phyloP scores from a whole-genome alignment of 495 filamentous ascomycete species.

The Penicillium mononematosum region DNA sequence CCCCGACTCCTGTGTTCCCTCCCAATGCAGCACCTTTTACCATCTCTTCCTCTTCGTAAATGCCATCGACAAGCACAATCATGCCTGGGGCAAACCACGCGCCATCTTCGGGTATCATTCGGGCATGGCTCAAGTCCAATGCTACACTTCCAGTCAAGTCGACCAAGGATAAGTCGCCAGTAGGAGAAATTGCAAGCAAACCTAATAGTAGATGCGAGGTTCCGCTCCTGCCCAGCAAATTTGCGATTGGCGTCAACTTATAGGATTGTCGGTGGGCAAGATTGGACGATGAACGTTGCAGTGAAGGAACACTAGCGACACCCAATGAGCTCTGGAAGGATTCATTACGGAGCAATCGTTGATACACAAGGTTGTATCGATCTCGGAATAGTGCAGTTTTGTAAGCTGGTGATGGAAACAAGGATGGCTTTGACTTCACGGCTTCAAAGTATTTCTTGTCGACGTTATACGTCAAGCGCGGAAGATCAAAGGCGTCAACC shows the following conservation, averaged over 20 bases:
- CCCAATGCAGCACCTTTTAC: conserved; percentile 64
- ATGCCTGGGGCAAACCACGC: conserved; percentile 92
- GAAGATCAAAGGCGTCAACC: conserved; percentile 79
- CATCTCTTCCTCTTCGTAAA: conserved; percentile 88
- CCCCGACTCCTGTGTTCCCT: conserved; percentile 76
- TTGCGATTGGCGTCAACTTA: conserved; percentile 89
- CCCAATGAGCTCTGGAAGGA: conserved; percentile 78
- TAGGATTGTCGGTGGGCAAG: conserved; percentile 61
- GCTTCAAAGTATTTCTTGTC: conserved; percentile 89
- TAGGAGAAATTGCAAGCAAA: conserved; percentile 74
- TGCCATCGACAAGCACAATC: conserved; percentile 90
- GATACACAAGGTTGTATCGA: conserved; percentile 84
- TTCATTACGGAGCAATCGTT: conserved; percentile 87
- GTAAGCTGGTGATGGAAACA: conserved; percentile 76
- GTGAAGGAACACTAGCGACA: conserved; percentile 41
- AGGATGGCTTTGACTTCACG: conserved; percentile 62
- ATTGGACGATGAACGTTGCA: conserved; percentile 57
- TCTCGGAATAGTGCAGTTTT: conserved; percentile 86
- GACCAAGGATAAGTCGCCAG: conserved; percentile 75
- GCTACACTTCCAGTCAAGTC: conserved; percentile 85
- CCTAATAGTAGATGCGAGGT: conserved; percentile 85
- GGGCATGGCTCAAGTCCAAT: conserved; percentile 78
- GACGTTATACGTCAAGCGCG: conserved; percentile 78
- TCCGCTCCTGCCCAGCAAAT: conserved; percentile 85
- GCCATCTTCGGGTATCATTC: conserved; percentile 77